phyloP scores from a whole-genome alignment of 805 yeast genomes.

The Groenewaldozyma salmanticensis region DNA sequence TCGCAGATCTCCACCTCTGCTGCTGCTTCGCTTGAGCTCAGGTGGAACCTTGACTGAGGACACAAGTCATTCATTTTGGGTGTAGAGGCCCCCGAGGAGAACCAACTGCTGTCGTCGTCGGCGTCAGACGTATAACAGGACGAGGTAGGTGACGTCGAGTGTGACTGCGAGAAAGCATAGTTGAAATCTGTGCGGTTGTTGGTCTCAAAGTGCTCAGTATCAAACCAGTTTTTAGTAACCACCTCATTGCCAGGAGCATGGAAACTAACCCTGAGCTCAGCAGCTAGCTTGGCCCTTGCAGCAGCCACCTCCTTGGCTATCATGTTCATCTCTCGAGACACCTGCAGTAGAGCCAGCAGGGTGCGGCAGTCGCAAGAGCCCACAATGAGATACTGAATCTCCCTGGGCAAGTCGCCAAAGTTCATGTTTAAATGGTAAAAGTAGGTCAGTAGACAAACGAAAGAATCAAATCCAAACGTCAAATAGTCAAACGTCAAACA shows the following conservation, averaged over 20 bases:
- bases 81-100: background rate
- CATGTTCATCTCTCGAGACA: slow-evolving; percentile 5
- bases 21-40: background rate
- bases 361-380: slow-evolving; percentile 7
- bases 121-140: slow-evolving; percentile 2
- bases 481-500: no score
- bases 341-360: slow-evolving; percentile 6
- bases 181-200: slow-evolving; percentile 6
- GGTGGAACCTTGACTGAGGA: slow-evolving; percentile 10
- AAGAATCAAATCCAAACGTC: no score
- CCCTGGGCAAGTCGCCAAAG: slow-evolving; percentile 8
- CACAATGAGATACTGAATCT: slow-evolving; percentile 7
- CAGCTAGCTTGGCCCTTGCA: slow-evolving; percentile 1
- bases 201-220: slow-evolving; percentile 8
- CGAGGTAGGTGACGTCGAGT: slow-evolving; percentile 6
- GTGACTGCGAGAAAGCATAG: slow-evolving; percentile 4
- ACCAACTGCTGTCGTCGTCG: slow-evolving; percentile 2
- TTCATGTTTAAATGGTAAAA: background rate
- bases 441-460: background rate
- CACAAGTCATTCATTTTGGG: slow-evolving; percentile 2
- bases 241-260: slow-evolving; percentile 5
- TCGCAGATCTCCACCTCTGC: slow-evolving; percentile 8
- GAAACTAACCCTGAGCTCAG: slow-evolving; percentile 3
- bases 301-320: slow-evolving; percentile 8
- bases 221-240: slow-evolving; percentile 2